These are phyloP conservation scores for Hyaloperonospora arabidopsidis DNA, from an alignment of 352 stramenopile genomes.

Conservation along the genomic window DNA sequence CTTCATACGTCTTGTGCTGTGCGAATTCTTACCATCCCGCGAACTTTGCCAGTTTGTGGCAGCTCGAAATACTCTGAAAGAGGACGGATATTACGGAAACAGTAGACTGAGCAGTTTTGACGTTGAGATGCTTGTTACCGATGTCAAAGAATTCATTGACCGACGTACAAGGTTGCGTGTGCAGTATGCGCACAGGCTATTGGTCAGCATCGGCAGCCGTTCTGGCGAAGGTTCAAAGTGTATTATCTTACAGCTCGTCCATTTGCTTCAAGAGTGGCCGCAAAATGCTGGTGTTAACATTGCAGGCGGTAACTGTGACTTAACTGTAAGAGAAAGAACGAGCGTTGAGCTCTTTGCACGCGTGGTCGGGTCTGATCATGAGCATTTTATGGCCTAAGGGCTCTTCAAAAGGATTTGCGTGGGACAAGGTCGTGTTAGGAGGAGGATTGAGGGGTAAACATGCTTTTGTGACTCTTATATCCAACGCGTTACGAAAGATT, in stretches of 20 bases:
- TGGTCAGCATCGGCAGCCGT: conserved; percentile 60
- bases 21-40: conserved; percentile 64
- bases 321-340: conserved; percentile 55
- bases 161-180: conserved; percentile 45
- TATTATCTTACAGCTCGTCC: conserved; percentile 68
- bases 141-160: conserved; percentile 37
- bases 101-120: conserved; percentile 22
- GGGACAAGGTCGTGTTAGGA: conserved; percentile 70
- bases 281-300: conserved; percentile 5
- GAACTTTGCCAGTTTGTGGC: conserved; percentile 63
- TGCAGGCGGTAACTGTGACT: conserved; percentile 14
- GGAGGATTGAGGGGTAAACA: conserved; percentile 65
- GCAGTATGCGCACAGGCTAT: conserved; percentile 54
- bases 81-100: conserved; percentile 42
- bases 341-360: conserved; percentile 72
- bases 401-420: conserved; percentile 65
- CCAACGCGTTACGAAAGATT: conserved; percentile 73
- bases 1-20: conserved; percentile 51
- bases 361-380: conserved; percentile 80
- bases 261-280: conserved; percentile 63
- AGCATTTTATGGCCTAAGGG: conserved; percentile 82
- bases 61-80: conserved; percentile 43
- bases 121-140: conserved; percentile 27
- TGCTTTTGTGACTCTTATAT: conserved; percentile 65
- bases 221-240: conserved; percentile 69